Evolutionary conservation across 2,329 filamentous ascomycete species (phyloP).

Genomic region (Colletotrichum orbiculare): DNA sequence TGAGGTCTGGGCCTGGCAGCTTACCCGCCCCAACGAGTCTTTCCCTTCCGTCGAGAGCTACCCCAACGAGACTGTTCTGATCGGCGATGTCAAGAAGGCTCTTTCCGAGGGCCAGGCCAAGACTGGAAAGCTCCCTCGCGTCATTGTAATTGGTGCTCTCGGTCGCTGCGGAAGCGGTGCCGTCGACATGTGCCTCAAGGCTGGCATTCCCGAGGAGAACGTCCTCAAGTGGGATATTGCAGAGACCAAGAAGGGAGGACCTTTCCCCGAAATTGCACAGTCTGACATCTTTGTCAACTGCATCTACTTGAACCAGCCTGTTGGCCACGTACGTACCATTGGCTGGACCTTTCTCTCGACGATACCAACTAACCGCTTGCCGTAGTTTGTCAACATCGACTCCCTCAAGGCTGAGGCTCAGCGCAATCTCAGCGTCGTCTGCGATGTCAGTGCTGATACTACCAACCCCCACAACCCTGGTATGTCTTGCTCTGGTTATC

Average conservation of each 20-base stretch:
- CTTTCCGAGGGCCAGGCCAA: slow-evolving; percentile 75
- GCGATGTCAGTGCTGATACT: slow-evolving; percentile 82
- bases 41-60: slow-evolving; percentile 76
- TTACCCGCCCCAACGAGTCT: slow-evolving; percentile 74
- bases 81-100: slow-evolving; percentile 78
- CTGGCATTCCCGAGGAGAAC: slow-evolving; percentile 75
- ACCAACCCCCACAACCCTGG: slow-evolving; percentile 73
- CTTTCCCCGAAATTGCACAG: slow-evolving; percentile 82
- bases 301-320: slow-evolving; percentile 79
- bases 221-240: slow-evolving; percentile 74
- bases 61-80: slow-evolving; percentile 78
- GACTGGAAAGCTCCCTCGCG: slow-evolving; percentile 74
- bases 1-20: slow-evolving; percentile 86
- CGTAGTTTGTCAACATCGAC: slow-evolving; percentile 75
- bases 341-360: not conserved
- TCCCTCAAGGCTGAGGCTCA: slow-evolving; percentile 69
- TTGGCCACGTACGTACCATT: slow-evolving; percentile 24
- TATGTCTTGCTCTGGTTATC: not conserved
- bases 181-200: slow-evolving; percentile 80
- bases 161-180: slow-evolving; percentile 88
- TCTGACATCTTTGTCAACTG: slow-evolving; percentile 85
- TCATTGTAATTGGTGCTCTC: slow-evolving; percentile 87
- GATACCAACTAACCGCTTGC: slow-evolving; percentile 56
- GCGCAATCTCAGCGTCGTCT: slow-evolving; percentile 81
- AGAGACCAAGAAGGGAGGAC: slow-evolving; percentile 81